Evolutionary conservation across 257 asterid genomes (phyloP), one percentile per base, ranked within the genome.

Genomic region (Perilla frutescens): DNA sequence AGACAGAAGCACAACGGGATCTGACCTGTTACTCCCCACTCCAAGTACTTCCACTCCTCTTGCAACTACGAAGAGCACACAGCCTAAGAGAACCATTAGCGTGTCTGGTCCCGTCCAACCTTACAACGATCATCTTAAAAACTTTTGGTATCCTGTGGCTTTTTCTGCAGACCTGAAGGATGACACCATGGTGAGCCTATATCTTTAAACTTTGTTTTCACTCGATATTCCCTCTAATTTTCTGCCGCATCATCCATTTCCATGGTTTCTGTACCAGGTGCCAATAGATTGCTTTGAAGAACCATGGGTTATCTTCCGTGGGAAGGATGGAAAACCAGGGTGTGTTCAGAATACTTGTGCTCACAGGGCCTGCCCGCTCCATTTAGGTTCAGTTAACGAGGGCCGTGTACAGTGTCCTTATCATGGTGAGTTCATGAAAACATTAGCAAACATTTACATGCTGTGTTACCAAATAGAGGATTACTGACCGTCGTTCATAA

Each of bases 111-210:
- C 97, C 2, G 88, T 91, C 62, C 90, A 86, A 76, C 87, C 96
- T 53, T 94, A 94, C 81, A 74, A 81, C 56, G 71, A 83, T 49
- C 60, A 68, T 53, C 63, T 94, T 86, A 91, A 87, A 86, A 92
- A 94, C 77, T 94, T 94, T 47, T 94, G 99, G 99, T 94, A 91
- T 57, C 99, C 99, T 3, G 91, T 94, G 45, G 96, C 97, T 63
- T 94, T 94, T 82, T 83, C 99, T 63, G 75, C 87, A 36, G 97
- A 85, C 82, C 85, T 94, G 65, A 94, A 88, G 84, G 90, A 88
- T 55, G 96, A 88, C 48, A 90, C 96, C 56, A 94, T 94, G 99
- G 99, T 91, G 73, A 84, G 86, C 72, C 61, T 41, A 58, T 64
- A 72, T 68, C 26, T 12, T 1, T 40, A 29, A 49, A 32, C 51